Base-by-base conservation (phyloP, 371 early-diverging fungal genomes). In the Zancudomyces culisetae region DNA sequence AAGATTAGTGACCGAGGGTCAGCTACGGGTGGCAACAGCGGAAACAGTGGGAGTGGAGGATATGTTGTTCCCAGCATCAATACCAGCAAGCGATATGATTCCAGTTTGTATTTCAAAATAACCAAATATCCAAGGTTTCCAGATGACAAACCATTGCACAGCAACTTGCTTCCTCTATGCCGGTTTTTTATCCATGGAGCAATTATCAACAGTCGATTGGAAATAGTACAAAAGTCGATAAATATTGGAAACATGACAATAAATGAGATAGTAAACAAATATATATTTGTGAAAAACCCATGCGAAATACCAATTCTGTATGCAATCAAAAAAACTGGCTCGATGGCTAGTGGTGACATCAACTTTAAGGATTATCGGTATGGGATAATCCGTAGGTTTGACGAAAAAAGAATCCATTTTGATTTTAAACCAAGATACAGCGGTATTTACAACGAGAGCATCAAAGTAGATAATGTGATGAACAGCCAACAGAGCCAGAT, bases 141-240 rank as follows among this genome's bases (percentile, higher is more conserved):
- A 6, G 12, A 41, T 3, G 46, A 13, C 2, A 15, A 41, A 22
- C 42, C 27, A 20, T 2, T 6, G 13, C 12, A 42, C 20, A 15
- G 29, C 30, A 10, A 13, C 2, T 20, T 28, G 51, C 86, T 92
- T n/a, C 98, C 96, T 12, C 79, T 93, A n/a, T 80, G 94, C 2
- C 90, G 95, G 65, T 73, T 96, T 27, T 75, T 94, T 64, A 67
- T 96, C 1, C 80, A 91, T 20, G 80, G 83, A 2, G 77, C 84
- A 2, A 69, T 95, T 1, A 84, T 82, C 55, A 73, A 85, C 20
- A 85, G 90, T 1, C 72, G 81, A 27, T 83, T 96, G 79, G 95
- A 92, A 42, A 68, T 97, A 1, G 91, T 91, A 12, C 98, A 97
- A 62, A 86, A 84, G 63, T 87, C 90, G 62, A 92, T 95, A 66